Conservation (phyloP, 2,329 filamentous ascomycete species). For the Fusarium hainanense region DNA sequence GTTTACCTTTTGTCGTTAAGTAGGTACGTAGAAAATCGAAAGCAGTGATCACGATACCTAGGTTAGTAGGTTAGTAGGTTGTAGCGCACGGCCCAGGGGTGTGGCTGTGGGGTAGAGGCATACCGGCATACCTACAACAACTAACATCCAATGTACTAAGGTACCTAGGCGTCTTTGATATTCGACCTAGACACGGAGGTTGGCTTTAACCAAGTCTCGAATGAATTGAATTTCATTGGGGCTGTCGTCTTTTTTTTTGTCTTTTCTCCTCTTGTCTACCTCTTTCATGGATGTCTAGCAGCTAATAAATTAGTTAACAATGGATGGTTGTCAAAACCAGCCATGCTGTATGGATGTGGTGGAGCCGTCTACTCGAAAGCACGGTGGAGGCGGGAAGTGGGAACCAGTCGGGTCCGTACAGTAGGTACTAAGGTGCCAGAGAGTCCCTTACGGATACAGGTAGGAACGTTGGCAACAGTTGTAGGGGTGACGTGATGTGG, state of each 20-base stretch:
- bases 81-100: conserved; percentile 38
- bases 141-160: neutral
- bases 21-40: conserved; percentile 31
- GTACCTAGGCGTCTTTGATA: neutral
- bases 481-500: conserved; percentile 23
- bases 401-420: neutral
- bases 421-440: neutral
- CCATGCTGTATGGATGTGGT: conserved; percentile 20
- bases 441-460: conserved; percentile 8
- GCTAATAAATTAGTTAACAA: neutral
- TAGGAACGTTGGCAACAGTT: neutral
- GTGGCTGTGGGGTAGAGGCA: conserved; percentile 44
- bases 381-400: conserved; percentile 28
- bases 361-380: conserved; percentile 24
- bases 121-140: neutral
- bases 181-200: neutral
- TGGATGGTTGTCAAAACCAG: conserved; percentile 8
- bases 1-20: conserved; percentile 6
- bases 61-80: conserved; percentile 14
- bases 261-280: conserved; percentile 6
- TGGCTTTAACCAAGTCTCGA: neutral
- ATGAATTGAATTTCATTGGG: neutral
- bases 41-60: conserved; percentile 43
- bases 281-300: conserved; percentile 1
- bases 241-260: neutral